Base-by-base conservation (phyloP, 2,329 filamentous ascomycete genomes). In the Blumeriella jaapii region DNA sequence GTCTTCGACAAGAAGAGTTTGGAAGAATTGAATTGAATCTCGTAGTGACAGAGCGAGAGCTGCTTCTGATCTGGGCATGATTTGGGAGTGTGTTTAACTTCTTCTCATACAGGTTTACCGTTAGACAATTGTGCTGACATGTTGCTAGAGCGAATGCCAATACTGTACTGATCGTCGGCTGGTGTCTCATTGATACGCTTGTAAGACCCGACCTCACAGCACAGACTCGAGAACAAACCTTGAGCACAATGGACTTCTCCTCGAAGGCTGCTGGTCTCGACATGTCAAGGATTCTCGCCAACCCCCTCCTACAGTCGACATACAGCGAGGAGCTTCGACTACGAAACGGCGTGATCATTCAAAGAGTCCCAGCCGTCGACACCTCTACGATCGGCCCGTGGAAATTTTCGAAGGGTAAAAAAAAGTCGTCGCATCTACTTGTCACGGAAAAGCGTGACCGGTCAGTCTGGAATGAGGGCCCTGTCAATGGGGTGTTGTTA, bases 301-400 rank as follows among this genome's bases (percentile, higher is more conserved):
- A 42, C 0, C 50, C 55, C 1, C 37, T 61, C 0, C 40, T 61
- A 4, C 58, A 56, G 26, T 56, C 60, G 0, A 51, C 61, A 1
- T 61, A 56, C 19, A 50, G 50, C 6, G 59, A 62, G 28, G 51
- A 52, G 0, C 44, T 61, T 0, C 55, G 60, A 1, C 32, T 61
- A 0, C 38, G 50, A 10, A 34, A 22, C 12, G 38, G 36, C 2
- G 36, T 39, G n/a, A 38, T 31, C 3, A 39, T 50, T n/a, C 40
- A 42, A 20, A 36, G 47, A 10, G 34, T 33, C 7, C 38, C 48
- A 1, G 19, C 44, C 3, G 19, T 36, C n/a, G 39, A 47, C 9
- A 46, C 51, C 9, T 50, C 58, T 24, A 42, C 49, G 1, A 33
- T 59, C 3, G 40, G 44, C 10, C 36, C 39, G 5, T 59, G 52